Evolutionary conservation across 1,284 basidiomycete genomes (phyloP), one percentile per base, ranked within the genome.

Genomic region (Apiotrichum gamsii): DNA sequence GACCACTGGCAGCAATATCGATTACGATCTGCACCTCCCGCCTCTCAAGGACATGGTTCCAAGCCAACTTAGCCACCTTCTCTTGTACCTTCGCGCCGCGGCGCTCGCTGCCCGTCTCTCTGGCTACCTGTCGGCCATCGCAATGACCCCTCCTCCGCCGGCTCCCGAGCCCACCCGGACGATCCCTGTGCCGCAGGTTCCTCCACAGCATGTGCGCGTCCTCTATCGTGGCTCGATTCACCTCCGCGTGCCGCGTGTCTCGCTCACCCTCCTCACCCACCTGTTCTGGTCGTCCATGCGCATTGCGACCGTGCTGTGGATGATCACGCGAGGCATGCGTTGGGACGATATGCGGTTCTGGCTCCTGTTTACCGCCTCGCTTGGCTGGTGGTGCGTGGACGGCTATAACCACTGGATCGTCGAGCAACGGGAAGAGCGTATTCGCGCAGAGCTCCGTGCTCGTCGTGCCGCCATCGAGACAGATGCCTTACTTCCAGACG

Each of bases 271-370:
- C 8, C 16, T 67, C 4, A 21, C 37, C n/a, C 61, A 64, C 47
- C 43, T 63, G 15, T 54, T 61, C 45, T 65, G 64, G 56, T 61
- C 62, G 0, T 52, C 49, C 2, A 11, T 64, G 34, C 64, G 61
- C 38, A 44, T 66, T 10, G 29, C 47, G 11, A 55, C 56, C 13
- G 57, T 67, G 43, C 31, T 68, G 3, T 69, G 59, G 60, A 69
- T 71, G 69, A 47, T 71, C 32, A 63, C 60, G 16, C 41, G 62
- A 10, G 52, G 51, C 15, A 62, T 71, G 61, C 32, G 42, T 5
- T 64, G 62, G 63, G 32, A 39, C 1, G 69, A 71, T 49, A 20
- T 21, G 11, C 45, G 56, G 11, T 49, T 68, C n/a, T 66, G 62
- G 65, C 47, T 66, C 34, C 55, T 71, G 11, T 51, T 51, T 6